Percentiles rank a stretch among this genome's conserved stretches.
These are phyloP conservation scores for Hygrophila difformis DNA, from an alignment of 257 asterid species.

Conservation along the genomic window DNA sequence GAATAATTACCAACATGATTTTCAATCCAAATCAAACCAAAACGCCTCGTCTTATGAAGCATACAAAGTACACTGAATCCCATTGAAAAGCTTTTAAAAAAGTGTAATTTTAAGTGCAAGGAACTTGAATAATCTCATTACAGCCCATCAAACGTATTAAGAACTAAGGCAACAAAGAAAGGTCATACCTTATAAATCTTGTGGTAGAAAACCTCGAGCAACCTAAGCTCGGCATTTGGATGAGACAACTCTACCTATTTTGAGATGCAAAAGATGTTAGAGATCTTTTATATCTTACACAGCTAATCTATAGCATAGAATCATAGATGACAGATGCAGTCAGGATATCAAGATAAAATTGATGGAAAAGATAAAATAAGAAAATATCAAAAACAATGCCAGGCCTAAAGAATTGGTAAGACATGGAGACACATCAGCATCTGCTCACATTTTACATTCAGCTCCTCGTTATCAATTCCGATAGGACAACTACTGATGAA, in stretches of 20 bases:
- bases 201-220: constrained; percentile 63
- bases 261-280: constrained; percentile 18
- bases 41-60: background rate
- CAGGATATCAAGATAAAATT: background rate
- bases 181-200: constrained; percentile 53
- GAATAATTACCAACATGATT: background rate
- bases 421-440: too few species aligned
- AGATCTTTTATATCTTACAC: constrained; percentile 7
- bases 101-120: constrained; percentile 1
- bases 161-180: constrained; percentile 13
- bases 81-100: constrained; percentile 5
- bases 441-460: background rate
- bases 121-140: background rate
- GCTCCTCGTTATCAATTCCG: background rate
- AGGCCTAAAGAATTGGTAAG: background rate
- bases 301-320: constrained; percentile 5
- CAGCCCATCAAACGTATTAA: constrained; percentile 7
- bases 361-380: background rate
- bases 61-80: background rate
- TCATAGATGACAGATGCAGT: background rate
- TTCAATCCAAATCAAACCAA: constrained; percentile 1
- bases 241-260: constrained; percentile 58
- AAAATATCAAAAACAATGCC: background rate
- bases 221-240: constrained; percentile 56
- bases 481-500: constrained; percentile 1